phyloP scores from a whole-genome alignment of 176 grass and related monocot species.

The Phoenix roebelenii region DNA sequence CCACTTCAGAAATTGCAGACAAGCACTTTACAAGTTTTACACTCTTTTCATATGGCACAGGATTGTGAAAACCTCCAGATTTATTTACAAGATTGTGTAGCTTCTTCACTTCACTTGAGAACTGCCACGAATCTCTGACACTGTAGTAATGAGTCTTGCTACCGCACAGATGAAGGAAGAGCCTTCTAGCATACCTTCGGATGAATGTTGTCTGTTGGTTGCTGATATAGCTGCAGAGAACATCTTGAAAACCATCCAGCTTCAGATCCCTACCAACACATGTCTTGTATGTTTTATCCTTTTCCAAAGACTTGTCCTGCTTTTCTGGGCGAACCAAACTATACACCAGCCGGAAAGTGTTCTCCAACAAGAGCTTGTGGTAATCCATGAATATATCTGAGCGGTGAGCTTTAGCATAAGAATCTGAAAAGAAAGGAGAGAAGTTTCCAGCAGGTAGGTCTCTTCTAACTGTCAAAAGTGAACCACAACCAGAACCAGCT shows the following conservation, averaged over 20 bases:
- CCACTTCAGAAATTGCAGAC: slow-evolving; percentile 69
- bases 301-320: slow-evolving; percentile 69
- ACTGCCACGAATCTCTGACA: slow-evolving; percentile 85
- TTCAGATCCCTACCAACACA: slow-evolving; percentile 72
- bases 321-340: slow-evolving; percentile 97
- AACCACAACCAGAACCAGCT: slow-evolving; percentile 73
- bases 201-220: slow-evolving; percentile 90
- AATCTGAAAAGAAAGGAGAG: slow-evolving; percentile 94
- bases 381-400: slow-evolving; percentile 91
- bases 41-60: slow-evolving; percentile 88
- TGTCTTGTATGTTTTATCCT: slow-evolving; percentile 69
- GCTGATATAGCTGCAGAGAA: slow-evolving; percentile 97
- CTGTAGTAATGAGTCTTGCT: slow-evolving; percentile 95
- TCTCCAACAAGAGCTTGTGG: slow-evolving; percentile 83
- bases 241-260: slow-evolving; percentile 92
- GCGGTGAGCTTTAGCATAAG: slow-evolving; percentile 87
- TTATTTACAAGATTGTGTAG: slow-evolving; percentile 79
- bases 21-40: slow-evolving; percentile 97
- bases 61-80: slow-evolving; percentile 80
- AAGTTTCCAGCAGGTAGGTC: slow-evolving; percentile 94
- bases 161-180: slow-evolving; percentile 96
- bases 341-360: slow-evolving; percentile 90
- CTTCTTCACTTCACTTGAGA: slow-evolving; percentile 80
- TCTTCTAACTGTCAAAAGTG: slow-evolving; percentile 73
- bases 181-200: slow-evolving; percentile 89